These are phyloP conservation scores for Verticillium dahliae DNA, from an alignment of 2,329 filamentous ascomycete species.

Conservation along the genomic window DNA sequence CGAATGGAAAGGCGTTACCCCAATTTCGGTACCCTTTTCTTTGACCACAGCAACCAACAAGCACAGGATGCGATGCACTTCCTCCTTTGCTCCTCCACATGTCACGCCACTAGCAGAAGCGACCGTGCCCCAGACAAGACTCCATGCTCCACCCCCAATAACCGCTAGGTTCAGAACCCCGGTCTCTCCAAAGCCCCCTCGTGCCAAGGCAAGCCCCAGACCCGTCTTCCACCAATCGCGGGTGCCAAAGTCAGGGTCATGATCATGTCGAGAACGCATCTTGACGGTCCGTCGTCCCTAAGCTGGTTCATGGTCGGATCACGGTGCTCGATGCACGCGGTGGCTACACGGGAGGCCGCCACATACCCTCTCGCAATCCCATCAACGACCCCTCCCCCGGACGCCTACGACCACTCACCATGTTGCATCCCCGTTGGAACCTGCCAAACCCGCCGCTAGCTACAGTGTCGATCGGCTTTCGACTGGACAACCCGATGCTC, in stretches of 20 bases:
- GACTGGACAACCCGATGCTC: neutral
- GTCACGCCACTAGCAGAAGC: neutral
- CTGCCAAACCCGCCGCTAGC: constrained; percentile 3
- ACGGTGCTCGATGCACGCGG: neutral
- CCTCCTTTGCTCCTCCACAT: neutral
- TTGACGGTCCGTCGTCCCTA: constrained; percentile 1
- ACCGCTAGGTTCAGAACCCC: constrained; percentile 2
- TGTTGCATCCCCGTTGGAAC: neutral
- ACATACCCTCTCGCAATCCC: neutral
- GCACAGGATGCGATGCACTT: neutral
- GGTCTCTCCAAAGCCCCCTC: constrained; percentile 1
- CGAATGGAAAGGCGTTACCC: neutral
- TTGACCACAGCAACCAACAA: neutral
- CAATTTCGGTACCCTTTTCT: neutral
- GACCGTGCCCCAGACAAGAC: neutral
- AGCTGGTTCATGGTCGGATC: neutral
- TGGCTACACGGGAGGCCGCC: neutral
- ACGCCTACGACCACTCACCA: neutral
- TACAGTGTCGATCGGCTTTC: constrained; percentile 2
- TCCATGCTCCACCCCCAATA: constrained; percentile 1
- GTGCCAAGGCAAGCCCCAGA: neutral
- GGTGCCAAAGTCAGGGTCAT: neutral
- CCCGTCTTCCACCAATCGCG: neutral
- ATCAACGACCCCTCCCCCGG: neutral
- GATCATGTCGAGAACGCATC: neutral